phyloP scores from a whole-genome alignment of 768 basidiomycete genomes.

The Tubosaeta sp. region DNA sequence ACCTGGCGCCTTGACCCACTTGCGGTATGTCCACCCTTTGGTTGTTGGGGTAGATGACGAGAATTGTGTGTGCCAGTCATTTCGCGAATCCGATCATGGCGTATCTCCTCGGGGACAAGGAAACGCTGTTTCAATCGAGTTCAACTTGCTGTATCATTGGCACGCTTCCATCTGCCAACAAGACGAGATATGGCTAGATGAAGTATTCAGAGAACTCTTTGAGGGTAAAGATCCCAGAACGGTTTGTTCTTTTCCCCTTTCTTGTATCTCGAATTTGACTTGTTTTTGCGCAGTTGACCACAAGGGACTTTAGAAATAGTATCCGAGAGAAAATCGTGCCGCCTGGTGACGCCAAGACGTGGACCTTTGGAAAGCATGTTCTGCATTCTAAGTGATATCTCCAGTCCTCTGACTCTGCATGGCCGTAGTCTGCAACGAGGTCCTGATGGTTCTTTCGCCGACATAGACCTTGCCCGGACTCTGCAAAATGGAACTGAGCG shows the following conservation, averaged over 20 bases:
- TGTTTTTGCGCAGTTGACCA: slow-evolving; percentile 13
- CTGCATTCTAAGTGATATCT: not conserved
- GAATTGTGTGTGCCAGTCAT: slow-evolving; percentile 33
- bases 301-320: slow-evolving; percentile 15
- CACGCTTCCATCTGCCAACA: slow-evolving; percentile 55
- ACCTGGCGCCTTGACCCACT: slow-evolving; percentile 70
- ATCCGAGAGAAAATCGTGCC: slow-evolving; percentile 12
- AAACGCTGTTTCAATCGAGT: slow-evolving; percentile 74
- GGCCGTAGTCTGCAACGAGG: slow-evolving; percentile 46
- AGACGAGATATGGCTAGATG: slow-evolving; percentile 55
- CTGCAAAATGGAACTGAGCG: slow-evolving; percentile 58
- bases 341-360: slow-evolving; percentile 33
- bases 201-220: slow-evolving; percentile 43
- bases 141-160: slow-evolving; percentile 61
- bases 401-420: not conserved
- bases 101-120: slow-evolving; percentile 64
- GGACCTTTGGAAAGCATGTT: slow-evolving; percentile 52
- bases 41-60: not conserved
- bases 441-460: slow-evolving; percentile 52
- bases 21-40: slow-evolving; percentile 34
- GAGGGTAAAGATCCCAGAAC: slow-evolving; percentile 35
- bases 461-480: slow-evolving; percentile 58
- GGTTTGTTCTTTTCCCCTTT: slow-evolving; percentile 26
- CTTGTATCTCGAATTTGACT: not conserved
- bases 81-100: slow-evolving; percentile 48